Conservation (phyloP, 164 flowering plant genomes). For the Amborella trichopoda region DNA sequence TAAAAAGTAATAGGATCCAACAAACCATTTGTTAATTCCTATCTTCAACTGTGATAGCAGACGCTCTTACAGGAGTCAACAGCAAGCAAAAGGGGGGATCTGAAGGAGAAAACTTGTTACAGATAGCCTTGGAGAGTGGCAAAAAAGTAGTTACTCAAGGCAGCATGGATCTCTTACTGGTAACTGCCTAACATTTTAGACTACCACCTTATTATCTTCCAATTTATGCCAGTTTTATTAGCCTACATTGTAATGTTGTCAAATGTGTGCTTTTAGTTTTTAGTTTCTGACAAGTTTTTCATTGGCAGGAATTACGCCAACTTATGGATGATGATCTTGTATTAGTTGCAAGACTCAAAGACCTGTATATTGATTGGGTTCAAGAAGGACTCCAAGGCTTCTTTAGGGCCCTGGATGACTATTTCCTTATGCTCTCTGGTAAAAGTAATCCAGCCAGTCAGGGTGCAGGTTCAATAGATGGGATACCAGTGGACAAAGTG, state of each 20-base stretch:
- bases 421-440: constrained; percentile 59
- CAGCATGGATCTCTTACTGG: constrained; percentile 78
- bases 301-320: constrained; percentile 65
- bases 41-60: too few species aligned
- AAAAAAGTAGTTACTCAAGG: constrained; percentile 80
- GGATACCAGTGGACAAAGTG: constrained; percentile 48
- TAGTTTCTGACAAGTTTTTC: constrained; percentile 2
- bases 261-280: neutral
- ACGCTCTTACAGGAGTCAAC: constrained; percentile 37
- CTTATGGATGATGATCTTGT: constrained; percentile 66
- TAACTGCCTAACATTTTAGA: constrained; percentile 17
- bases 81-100: constrained; percentile 28
- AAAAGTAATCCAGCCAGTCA: constrained; percentile 24
- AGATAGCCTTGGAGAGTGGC: constrained; percentile 60
- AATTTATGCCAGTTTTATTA: neutral
- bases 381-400: constrained; percentile 96
- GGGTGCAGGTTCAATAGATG: constrained; percentile 36
- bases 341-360: constrained; percentile 48
- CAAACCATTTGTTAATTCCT: too few species aligned
- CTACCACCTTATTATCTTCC: neutral
- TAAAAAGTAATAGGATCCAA: too few species aligned
- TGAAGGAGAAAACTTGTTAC: constrained; percentile 37
- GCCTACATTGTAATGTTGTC: too few species aligned
- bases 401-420: constrained; percentile 56
- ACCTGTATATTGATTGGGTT: constrained; percentile 62